Evolutionary conservation across 495 filamentous ascomycete genomes (phyloP), one percentile per base, ranked within the genome.

Genomic region (Aspergillus egyptiacus): DNA sequence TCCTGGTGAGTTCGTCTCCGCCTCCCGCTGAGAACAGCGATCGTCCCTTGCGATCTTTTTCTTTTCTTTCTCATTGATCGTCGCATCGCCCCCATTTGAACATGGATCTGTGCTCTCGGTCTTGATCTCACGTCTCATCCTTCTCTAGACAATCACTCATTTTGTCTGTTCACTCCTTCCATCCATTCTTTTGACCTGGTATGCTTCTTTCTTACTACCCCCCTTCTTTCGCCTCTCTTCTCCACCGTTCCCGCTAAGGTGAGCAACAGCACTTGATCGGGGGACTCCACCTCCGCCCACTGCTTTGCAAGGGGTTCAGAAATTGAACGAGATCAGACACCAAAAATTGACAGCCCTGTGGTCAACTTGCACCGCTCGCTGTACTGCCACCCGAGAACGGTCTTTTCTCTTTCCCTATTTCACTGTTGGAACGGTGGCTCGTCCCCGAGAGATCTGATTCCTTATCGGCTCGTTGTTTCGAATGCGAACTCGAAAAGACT

Each of bases 171-270:
- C n/a, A 19, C 27, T 27, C 2, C 24, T 44, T 30, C 37, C 37
- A 7, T 50, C 50, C 41, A 27, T 47, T 46, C 48, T 20, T 25
- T 46, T 14, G 22, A 50, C 23, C 33, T 47, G 54, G 43, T 57
- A 53, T 53, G 40, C 54, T 50, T 42, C 37, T 44, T 39, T 41
- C 41, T 15, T 33, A 7, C n/a, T n/a, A 28, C 24, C 40, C 47
- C 42, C 46, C 46, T 53, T 47, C 42, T 41, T 54, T 59, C 25
- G 14, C 31, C 15, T 15, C 1, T 15, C 18, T 52, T 52, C 58
- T 61, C 58, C 58, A 57, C 58, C 57, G 58, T 61, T 61, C 58
- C 54, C 45, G 58, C 54, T 54, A 61, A 58, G 49, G 41, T 47
- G 41, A 55, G 46, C 41, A 60, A 50, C 43, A 37, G 38, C 46